Evolutionary conservation across 2,329 filamentous ascomycete species (phyloP).

Genomic region (Hypoxylon sp.): DNA sequence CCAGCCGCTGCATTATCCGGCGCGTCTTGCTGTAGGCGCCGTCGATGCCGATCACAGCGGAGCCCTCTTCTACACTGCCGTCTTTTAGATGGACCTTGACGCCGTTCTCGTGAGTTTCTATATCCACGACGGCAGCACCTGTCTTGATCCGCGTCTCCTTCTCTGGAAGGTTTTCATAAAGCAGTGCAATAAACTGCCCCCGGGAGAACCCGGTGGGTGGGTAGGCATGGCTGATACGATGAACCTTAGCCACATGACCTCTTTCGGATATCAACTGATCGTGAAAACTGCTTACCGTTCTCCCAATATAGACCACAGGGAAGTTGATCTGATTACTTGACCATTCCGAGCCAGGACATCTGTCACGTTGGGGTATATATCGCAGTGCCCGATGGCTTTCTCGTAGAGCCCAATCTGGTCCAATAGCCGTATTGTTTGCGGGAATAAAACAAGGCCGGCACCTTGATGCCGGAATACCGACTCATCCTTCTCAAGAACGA

Average conservation of each 20-base stretch:
- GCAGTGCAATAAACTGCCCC: conserved; percentile 2
- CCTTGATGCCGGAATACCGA: not conserved
- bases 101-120: conserved; percentile 4
- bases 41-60: conserved; percentile 31
- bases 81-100: conserved; percentile 24
- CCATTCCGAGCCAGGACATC: no score
- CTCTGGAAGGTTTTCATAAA: conserved; percentile 11
- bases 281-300: not conserved
- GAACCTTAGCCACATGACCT: not conserved
- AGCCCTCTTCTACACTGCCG: conserved; percentile 20
- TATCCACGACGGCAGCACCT: conserved; percentile 10
- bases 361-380: not conserved
- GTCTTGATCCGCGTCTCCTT: conserved; percentile 2
- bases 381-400: not conserved
- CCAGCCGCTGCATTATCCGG: conserved; percentile 9
- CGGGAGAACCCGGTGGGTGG: not conserved
- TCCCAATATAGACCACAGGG: not conserved
- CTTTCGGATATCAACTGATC: not conserved
- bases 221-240: conserved; percentile 14
- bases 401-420: conserved; percentile 7
- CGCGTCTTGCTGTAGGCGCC: conserved; percentile 28
- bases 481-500: conserved; percentile 18
- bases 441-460: not conserved
- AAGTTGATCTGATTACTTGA: not conserved
- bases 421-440: not conserved